A percentile compares a stretch with the other conserved stretches of the same genome.
phyloP scores from a whole-genome alignment of 257 asterid species.

The Salvia miltiorrhiza region DNA sequence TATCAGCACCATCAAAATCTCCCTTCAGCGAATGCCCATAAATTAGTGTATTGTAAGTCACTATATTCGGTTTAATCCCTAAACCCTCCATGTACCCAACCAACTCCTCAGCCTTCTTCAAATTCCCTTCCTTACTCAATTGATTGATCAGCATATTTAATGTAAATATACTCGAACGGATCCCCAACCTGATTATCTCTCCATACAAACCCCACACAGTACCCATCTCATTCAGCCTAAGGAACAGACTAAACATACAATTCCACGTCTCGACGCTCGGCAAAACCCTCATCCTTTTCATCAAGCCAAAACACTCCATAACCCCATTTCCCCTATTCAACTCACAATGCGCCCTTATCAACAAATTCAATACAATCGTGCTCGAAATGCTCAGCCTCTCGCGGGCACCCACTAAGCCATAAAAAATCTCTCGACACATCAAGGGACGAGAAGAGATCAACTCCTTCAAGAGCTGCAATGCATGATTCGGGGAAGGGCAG shows the following conservation, averaged over 20 bases:
- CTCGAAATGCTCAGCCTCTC: constrained; percentile 39
- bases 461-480: constrained; percentile 42
- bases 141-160: constrained; percentile 51
- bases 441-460: constrained; percentile 27
- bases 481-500: constrained; percentile 38
- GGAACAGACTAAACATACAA: constrained; percentile 40
- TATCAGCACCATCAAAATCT: constrained; percentile 36
- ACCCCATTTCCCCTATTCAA: constrained; percentile 43
- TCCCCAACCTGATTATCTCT: constrained; percentile 45
- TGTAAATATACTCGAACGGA: constrained; percentile 37
- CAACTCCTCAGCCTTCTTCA: constrained; percentile 44
- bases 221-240: constrained; percentile 28
- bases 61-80: constrained; percentile 44
- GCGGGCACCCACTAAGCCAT: constrained; percentile 38
- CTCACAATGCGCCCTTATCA: constrained; percentile 47
- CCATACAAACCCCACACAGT: constrained; percentile 40
- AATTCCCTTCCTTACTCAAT: constrained; percentile 51
- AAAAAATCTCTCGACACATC: constrained; percentile 24
- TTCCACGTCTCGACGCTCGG: constrained; percentile 52
- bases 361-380: constrained; percentile 43
- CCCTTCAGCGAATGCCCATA: constrained; percentile 37
- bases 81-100: constrained; percentile 39
- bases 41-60: constrained; percentile 50
- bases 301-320: constrained; percentile 40
- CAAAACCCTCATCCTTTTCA: constrained; percentile 31